Percentiles rank a stretch among this genome's conserved stretches.
Conservation (phyloP, 768 basidiomycete genomes). For the Tulasnella sp. region DNA sequence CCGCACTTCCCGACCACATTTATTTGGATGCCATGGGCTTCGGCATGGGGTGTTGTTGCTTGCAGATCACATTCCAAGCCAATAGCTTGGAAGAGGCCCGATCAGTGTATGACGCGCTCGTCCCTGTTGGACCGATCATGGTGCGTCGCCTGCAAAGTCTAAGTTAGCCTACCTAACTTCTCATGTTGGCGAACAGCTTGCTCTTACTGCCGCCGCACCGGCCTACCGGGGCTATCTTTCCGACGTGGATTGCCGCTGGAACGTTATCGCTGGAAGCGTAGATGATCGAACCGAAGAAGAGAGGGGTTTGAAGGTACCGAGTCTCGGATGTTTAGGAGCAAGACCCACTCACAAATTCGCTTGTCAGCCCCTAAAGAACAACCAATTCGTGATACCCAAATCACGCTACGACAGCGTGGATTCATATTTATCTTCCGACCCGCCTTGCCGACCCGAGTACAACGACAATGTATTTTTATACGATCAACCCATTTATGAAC, state of each 20-base stretch:
- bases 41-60: constrained; percentile 98
- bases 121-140: constrained; percentile 93
- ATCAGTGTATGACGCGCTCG: constrained; percentile 91
- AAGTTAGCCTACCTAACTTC: neutral
- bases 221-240: constrained; percentile 91
- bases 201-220: constrained; percentile 90
- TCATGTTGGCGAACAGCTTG: constrained; percentile 54
- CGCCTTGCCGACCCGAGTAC: constrained; percentile 88
- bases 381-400: constrained; percentile 81
- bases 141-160: constrained; percentile 46
- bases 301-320: constrained; percentile 70
- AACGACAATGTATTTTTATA: constrained; percentile 83
- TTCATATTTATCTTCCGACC: constrained; percentile 82
- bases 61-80: constrained; percentile 96
- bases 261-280: constrained; percentile 97
- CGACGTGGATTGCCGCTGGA: constrained; percentile 98
- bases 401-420: constrained; percentile 97
- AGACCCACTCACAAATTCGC: neutral
- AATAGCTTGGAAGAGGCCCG: constrained; percentile 91
- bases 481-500: constrained; percentile 66
- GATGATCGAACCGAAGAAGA: constrained; percentile 97
- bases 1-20: constrained; percentile 84
- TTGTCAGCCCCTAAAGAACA: constrained; percentile 67
- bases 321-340: constrained; percentile 23
- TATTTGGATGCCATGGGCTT: constrained; percentile 99